Conservation (phyloP, 148 eudicot genomes). For the Tetragonia tetragonoides region DNA sequence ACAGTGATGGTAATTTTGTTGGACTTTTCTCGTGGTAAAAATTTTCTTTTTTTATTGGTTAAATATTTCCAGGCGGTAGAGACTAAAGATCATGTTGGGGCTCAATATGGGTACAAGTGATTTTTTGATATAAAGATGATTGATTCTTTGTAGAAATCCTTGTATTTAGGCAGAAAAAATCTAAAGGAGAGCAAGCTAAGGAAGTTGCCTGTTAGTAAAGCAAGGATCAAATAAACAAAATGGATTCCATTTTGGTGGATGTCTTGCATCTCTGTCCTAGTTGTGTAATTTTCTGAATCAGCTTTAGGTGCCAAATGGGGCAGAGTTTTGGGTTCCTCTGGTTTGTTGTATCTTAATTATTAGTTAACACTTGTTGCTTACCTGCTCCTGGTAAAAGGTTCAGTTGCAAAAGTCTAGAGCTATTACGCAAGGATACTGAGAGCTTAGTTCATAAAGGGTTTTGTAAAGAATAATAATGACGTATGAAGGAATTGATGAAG, state of each 20-base stretch:
- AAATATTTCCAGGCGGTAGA: no score
- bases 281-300: neutral
- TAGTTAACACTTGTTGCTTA: slow-evolving; percentile 1
- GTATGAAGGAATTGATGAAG: neutral
- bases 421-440: no score
- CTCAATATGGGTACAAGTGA: neutral
- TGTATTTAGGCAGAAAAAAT: slow-evolving; percentile 4
- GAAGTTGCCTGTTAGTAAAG: slow-evolving; percentile 25
- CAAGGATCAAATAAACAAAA: slow-evolving; percentile 20
- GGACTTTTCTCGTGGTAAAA: neutral
- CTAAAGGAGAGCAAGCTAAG: neutral
- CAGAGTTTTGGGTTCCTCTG: neutral
- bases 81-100: no score
- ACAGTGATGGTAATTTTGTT: neutral
- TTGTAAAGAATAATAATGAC: neutral
- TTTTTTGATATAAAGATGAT: slow-evolving; percentile 5
- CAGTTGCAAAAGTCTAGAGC: no score
- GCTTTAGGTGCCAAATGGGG: neutral
- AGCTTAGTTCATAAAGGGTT: neutral
- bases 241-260: slow-evolving; percentile 24
- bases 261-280: slow-evolving; percentile 5
- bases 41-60: no score
- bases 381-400: neutral
- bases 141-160: slow-evolving; percentile 7
- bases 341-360: neutral